These are phyloP conservation scores for Phragmites australis DNA, from an alignment of 176 grass and related monocot species.

Conservation along the genomic window DNA sequence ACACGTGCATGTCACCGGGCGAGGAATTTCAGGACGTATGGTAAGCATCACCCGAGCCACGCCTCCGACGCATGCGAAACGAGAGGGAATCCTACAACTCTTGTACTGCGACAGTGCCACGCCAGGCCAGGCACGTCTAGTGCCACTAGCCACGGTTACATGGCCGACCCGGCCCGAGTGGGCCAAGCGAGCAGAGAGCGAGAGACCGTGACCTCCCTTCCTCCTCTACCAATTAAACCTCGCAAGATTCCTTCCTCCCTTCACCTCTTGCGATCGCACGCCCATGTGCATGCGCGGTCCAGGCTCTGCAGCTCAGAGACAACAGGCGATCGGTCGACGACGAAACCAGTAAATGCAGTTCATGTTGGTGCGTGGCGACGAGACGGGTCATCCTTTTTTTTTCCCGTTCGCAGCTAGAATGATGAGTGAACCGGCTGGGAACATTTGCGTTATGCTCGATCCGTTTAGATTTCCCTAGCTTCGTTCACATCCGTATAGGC, in stretches of 20 bases:
- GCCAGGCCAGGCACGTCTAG: background rate
- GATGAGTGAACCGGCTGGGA: background rate
- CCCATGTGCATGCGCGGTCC: background rate
- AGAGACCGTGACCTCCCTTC: background rate
- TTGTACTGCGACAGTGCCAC: background rate
- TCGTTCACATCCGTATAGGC: background rate
- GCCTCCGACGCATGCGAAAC: background rate
- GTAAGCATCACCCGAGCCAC: background rate
- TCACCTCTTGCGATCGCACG: background rate
- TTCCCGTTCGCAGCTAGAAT: background rate
- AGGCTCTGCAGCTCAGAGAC: background rate
- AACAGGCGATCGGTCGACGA: background rate
- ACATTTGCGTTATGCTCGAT: background rate
- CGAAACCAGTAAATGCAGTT: background rate
- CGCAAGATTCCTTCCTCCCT: background rate
- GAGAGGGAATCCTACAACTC: background rate
- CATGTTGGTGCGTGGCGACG: background rate
- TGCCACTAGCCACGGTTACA: background rate
- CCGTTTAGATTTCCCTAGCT: background rate
- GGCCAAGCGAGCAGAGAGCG: background rate
- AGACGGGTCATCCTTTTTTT: too few relatives aligned
- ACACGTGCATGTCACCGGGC: too few relatives aligned
- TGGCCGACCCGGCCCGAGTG: background rate
- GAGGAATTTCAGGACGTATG: too few relatives aligned
- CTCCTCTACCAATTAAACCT: background rate